phyloP scores from a whole-genome alignment of 208 protist genomes.

The Acanthamoeba sp. region DNA sequence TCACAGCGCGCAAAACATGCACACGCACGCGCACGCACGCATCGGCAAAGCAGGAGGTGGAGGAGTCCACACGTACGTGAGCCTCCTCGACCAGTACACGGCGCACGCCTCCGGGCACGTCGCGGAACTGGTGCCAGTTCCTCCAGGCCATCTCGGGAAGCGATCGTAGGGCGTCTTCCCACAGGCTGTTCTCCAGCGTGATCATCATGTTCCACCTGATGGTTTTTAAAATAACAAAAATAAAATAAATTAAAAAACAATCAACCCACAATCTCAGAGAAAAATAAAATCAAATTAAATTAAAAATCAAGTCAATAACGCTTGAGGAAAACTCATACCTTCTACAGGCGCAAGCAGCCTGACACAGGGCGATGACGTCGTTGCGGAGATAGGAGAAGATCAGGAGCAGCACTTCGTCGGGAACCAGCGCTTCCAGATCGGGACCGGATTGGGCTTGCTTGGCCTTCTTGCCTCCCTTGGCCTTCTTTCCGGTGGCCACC shows the following conservation, averaged over 20 bases:
- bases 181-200: conserved; percentile 1
- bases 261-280: too few relatives aligned
- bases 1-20: too few relatives aligned
- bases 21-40: not conserved
- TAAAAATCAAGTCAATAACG: too few relatives aligned
- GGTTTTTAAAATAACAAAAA: too few relatives aligned
- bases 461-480: not conserved
- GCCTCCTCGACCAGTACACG: not conserved
- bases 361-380: not conserved
- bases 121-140: not conserved
- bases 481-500: not conserved
- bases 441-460: not conserved
- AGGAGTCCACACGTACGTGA: not conserved
- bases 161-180: not conserved
- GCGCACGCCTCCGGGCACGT: not conserved
- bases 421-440: not conserved
- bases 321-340: not conserved
- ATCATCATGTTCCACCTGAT: conserved; percentile 13
- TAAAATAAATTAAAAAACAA: too few relatives aligned
- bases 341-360: not conserved
- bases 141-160: not conserved
- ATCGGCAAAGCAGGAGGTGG: too few relatives aligned
- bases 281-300: too few relatives aligned
- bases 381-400: not conserved
- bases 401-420: conserved; percentile 6